Percentiles rank a stretch among this genome's conserved stretches.
phyloP scores from a whole-genome alignment of 257 asterid genomes.

The Verbascum thapsus region DNA sequence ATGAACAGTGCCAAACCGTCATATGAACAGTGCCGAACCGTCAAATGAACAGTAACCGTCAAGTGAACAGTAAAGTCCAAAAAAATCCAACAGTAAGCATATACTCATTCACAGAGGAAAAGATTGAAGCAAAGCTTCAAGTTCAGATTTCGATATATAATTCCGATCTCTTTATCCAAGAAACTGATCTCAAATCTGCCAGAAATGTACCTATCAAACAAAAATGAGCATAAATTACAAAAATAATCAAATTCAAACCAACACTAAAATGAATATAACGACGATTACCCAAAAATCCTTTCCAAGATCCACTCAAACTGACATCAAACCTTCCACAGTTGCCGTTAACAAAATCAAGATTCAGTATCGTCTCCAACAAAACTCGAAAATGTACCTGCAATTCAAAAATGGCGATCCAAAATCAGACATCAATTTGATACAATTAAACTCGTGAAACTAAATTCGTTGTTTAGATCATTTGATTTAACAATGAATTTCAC shows the following conservation, averaged over 20 bases:
- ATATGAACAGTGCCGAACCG: too few species aligned
- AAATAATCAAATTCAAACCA: background rate
- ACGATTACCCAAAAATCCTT: constrained; percentile 24
- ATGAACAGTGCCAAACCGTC: too few species aligned
- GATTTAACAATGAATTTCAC: too few species aligned
- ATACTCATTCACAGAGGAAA: constrained; percentile 21
- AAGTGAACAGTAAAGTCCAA: too few species aligned
- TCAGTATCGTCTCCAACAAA: constrained; percentile 25
- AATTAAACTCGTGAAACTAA: constrained; percentile 19
- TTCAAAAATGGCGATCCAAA: constrained; percentile 22
- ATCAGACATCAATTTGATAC: constrained; percentile 2
- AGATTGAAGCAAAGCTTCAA: constrained; percentile 8
- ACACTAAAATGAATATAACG: constrained; percentile 2
- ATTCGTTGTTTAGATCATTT: too few species aligned
- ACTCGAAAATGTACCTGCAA: constrained; percentile 31
- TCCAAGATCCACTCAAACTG: constrained; percentile 28
- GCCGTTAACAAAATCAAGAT: constrained; percentile 24
- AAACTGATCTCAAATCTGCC: constrained; percentile 42
- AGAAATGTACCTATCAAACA: constrained; percentile 34
- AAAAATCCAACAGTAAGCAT: too few species aligned
- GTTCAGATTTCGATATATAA: constrained; percentile 13
- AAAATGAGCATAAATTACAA: constrained; percentile 14
- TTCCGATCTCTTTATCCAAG: constrained; percentile 32
- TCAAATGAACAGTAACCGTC: too few species aligned
- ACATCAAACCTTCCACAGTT: constrained; percentile 28